Percentiles rank a stretch among this genome's conserved stretches.
Evolutionary conservation across 306 rosid species (phyloP).

Genomic region (Herpetospermum pedunculosum): DNA sequence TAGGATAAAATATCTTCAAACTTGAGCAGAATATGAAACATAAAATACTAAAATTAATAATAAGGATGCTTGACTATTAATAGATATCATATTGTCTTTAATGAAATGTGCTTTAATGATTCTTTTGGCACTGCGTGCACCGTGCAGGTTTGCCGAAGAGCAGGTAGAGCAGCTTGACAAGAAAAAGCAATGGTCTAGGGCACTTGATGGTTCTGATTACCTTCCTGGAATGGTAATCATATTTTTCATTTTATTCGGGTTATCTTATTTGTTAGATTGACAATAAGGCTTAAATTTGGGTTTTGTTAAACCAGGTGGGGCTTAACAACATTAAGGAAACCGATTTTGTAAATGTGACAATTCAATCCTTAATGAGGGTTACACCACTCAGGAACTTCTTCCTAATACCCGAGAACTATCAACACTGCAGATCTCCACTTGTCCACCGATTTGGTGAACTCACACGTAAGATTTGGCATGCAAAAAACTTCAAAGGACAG

Average conservation of each 20-base stretch:
- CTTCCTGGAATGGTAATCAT: conserved; percentile 93
- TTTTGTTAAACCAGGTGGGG: conserved; percentile 50
- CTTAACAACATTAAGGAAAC: conserved; percentile 95
- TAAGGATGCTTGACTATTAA: neutral
- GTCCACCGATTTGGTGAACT: conserved; percentile 97
- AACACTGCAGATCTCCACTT: conserved; percentile 74
- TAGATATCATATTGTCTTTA: neutral
- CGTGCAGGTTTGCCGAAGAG: conserved; percentile 62
- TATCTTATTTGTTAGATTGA: neutral
- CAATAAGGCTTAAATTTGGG: neutral
- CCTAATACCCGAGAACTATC: conserved; percentile 80
- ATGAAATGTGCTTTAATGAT: neutral
- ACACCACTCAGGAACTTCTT: conserved; percentile 89
- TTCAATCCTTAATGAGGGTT: conserved; percentile 92
- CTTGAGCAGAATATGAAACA: neutral
- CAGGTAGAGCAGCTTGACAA: conserved; percentile 79
- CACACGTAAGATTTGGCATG: conserved; percentile 95
- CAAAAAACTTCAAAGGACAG: conserved; percentile 95
- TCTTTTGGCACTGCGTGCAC: conserved; percentile 4
- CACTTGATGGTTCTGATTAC: conserved; percentile 96
- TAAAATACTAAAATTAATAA: too few species aligned
- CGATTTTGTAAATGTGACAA: conserved; percentile 93
- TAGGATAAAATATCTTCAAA: neutral
- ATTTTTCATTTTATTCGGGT: neutral
- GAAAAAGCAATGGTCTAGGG: conserved; percentile 93